Evolutionary conservation across 208 protist species (phyloP), one percentile per base, ranked within the genome.

Genomic region (Leishmania mexicana): DNA sequence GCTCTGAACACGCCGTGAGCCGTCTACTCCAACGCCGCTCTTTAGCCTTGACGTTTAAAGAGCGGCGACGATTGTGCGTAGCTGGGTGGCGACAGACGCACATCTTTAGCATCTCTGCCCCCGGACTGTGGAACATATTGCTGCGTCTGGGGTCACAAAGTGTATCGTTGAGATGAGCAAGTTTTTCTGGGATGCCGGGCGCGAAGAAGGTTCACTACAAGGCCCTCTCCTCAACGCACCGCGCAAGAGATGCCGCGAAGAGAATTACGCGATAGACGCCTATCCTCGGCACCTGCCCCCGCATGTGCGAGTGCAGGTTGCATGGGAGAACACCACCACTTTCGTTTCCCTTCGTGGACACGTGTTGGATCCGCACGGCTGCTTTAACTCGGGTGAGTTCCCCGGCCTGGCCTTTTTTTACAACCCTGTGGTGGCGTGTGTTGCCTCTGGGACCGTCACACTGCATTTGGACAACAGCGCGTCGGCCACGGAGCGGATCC

Each of bases 401-500:
- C 90, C 84, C 0, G 87, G 87, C 17, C 67, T 94, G 3, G 76
- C 62, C 38, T 89, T 92, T 40, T 94, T 94, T 73, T 94, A 86
- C 76, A 79, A 73, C 73, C 90, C 79, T 19, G 54, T 40, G 2
- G 82, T 84, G 1, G 78, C 78, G 70, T 85, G 60, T 35, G 79
- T 84, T 11, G 79, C 78, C 74, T 73, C 49, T 45, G 76, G 75
- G 13, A 76, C 78, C 2, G 75, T 83, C 15, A 77, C 80, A 58
- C 83, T 86, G 53, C 53, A 80, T 6, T 57, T 86, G 1, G 45
- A 51, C n/a, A 70, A 83, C 35, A 45, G 17, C 28, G 45, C 45
- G 1, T 11, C 65, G 2, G 72, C 53, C 7, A 49, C 42, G 7
- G 65, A 75, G 62, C 54, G 57, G 31, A 76, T 86, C 19, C 6